Evolutionary conservation across 1,284 basidiomycete species (phyloP).

Genomic region (Amylostereum chailletii): DNA sequence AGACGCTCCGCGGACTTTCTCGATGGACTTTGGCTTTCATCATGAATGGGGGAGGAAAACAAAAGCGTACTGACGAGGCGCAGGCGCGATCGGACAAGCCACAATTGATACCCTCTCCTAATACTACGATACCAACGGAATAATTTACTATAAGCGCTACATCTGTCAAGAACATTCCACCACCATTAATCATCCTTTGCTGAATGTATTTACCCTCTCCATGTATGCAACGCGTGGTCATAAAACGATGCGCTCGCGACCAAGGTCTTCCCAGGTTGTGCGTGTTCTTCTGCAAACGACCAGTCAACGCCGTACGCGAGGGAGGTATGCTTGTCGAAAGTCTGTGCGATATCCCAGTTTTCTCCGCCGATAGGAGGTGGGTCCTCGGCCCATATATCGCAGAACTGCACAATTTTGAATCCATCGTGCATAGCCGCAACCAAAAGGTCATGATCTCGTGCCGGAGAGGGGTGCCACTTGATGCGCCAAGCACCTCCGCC

Average conservation of each 20-base stretch:
- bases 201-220: conserved; percentile 47
- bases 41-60: conserved; percentile 44
- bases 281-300: conserved; percentile 42
- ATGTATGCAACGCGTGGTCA: conserved; percentile 80
- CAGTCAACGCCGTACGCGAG: conserved; percentile 96
- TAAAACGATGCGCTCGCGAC: conserved; percentile 96
- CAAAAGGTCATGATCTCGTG: conserved; percentile 62
- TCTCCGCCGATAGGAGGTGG: conserved; percentile 3
- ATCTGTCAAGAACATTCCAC: too few species aligned
- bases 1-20: conserved; percentile 60
- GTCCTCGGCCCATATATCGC: conserved; percentile 3
- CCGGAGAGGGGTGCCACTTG: conserved; percentile 82
- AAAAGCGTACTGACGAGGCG: conserved; percentile 16
- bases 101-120: too few species aligned
- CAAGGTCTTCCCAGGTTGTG: conserved; percentile 30
- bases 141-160: too few species aligned
- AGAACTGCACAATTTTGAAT: conserved; percentile 72
- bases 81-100: background rate
- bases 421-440: conserved; percentile 98
- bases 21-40: conserved; percentile 62
- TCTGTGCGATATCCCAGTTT: conserved; percentile 36
- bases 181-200: too few species aligned
- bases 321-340: conserved; percentile 75
- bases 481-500: conserved; percentile 95
- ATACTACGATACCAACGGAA: too few species aligned